Base-by-base conservation (phyloP, 2,329 filamentous ascomycete species). In the Paecilomyces niveus region DNA sequence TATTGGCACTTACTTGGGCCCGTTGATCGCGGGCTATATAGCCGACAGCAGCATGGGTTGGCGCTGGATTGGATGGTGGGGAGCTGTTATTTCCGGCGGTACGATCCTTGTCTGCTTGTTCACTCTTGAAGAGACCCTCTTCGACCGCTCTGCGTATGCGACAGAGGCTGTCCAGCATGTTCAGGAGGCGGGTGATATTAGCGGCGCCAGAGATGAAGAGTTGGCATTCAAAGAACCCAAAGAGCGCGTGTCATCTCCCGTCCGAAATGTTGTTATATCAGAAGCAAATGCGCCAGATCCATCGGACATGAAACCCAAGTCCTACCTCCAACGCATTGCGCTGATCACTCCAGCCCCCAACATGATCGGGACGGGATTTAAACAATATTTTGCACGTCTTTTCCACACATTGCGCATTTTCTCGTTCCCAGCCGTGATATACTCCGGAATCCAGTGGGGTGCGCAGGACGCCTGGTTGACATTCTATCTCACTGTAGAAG, bases 391-490 rank as follows among this genome's bases (percentile, higher is more conserved):
- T 29, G 67, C 72, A 49, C 81, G 82, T 1, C 72, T 85, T 2
- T 80, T 79, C 63, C 80, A 84, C 62, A 84, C 80, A 0, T 70
- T 85, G 55, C 78, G 81, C n/a, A 73, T 85, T 50, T 84, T 85
- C 65, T 76, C 77, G 1, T 84, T 85, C 59, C 83, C 83, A 0
- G 82, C 82, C 1, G 81, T 85, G 9, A 76, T 82, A 61, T 85
- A 80, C 61, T 81, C 81, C 2, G 82, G 83, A 8, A 68, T 85
- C 24, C 82, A 85, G 64, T 85, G 83, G 83, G 83, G 83, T 3
- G 75, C 81, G 31, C 83, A 85, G 67, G 83, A 84, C 62, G 81
- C 83, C n/a, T 84, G 83, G 70, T 70, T 85, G 22, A 81, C 80
- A 1, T 85, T 85, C 66, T 84, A 85, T 61, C 72, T 84, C 32